Conservation (phyloP, 148 eudicot species). For the Polygonum aviculare region DNA sequence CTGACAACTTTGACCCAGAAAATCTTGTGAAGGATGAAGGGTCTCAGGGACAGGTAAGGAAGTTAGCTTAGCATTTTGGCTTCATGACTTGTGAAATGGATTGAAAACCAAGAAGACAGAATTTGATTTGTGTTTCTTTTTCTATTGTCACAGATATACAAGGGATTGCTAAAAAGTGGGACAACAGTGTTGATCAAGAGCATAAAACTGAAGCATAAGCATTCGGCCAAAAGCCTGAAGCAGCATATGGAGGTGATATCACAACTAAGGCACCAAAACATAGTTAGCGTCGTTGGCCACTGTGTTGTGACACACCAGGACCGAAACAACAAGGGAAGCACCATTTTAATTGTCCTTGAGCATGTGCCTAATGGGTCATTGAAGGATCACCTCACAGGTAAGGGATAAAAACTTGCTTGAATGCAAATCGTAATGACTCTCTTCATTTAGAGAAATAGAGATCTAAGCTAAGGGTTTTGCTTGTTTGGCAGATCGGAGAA, state of each 20-base stretch:
- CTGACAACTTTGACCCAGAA: constrained; percentile 57
- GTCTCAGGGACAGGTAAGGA: constrained; percentile 57
- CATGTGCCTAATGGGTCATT: constrained; percentile 62
- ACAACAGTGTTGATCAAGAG: constrained; percentile 53
- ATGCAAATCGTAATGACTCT: background rate
- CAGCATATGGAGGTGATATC: constrained; percentile 71
- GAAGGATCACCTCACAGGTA: constrained; percentile 74
- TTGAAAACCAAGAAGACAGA: background rate
- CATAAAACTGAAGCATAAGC: constrained; percentile 63
- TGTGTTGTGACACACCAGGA: constrained; percentile 54
- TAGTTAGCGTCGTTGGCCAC: constrained; percentile 83
- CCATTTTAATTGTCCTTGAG: constrained; percentile 64
- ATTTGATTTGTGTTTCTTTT: background rate
- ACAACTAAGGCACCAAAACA: constrained; percentile 61
- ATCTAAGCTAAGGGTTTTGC: background rate
- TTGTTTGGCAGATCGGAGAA: constrained; percentile 51
- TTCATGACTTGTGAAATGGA: background rate
- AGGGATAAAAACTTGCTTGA: background rate
- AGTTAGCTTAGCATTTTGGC: background rate
- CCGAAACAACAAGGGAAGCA: constrained; percentile 41
- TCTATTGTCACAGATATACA: constrained; percentile 45
- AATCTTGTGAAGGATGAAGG: constrained; percentile 50
- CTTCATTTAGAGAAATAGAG: background rate
- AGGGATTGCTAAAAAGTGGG: constrained; percentile 63
- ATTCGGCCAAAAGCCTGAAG: constrained; percentile 52